Evolutionary conservation across 805 yeast species (phyloP).

Genomic region (Schizosaccharomyces octosporus): DNA sequence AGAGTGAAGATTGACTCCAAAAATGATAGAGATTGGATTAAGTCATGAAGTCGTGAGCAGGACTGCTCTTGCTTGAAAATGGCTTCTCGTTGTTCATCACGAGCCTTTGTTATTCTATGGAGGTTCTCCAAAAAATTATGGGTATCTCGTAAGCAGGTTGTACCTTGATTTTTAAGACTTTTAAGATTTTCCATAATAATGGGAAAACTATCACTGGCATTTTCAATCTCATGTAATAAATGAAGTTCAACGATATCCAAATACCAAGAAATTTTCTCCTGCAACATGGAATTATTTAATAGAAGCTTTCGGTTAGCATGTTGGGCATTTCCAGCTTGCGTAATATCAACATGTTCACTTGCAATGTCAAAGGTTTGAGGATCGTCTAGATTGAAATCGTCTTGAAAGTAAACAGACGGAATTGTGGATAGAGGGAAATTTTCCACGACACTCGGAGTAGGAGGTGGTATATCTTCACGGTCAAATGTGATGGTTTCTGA

Average conservation of each 20-base stretch:
- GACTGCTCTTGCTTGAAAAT: neutral
- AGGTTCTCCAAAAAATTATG: constrained; percentile 24
- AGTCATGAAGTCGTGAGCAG: neutral
- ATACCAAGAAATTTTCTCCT: constrained; percentile 57
- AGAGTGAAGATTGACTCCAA: neutral
- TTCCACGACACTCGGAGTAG: neutral
- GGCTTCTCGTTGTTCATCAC: neutral
- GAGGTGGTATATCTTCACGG: neutral
- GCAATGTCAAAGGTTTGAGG: constrained; percentile 64
- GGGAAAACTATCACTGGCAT: constrained; percentile 64
- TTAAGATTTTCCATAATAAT: constrained; percentile 60
- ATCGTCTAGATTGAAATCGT: constrained; percentile 59
- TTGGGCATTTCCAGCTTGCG: constrained; percentile 7
- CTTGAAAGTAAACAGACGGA: constrained; percentile 44
- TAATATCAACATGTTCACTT: constrained; percentile 29
- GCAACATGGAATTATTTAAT: constrained; percentile 32
- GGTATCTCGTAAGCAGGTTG: constrained; percentile 24
- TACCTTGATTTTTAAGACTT: constrained; percentile 31
- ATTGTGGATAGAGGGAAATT: constrained; percentile 18
- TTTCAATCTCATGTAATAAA: constrained; percentile 57
- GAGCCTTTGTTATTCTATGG: constrained; percentile 11
- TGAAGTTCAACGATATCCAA: constrained; percentile 67
- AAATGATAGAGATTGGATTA: neutral
- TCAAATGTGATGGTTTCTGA: neutral
- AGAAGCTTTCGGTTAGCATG: constrained; percentile 16